A percentile compares a stretch with the other conserved stretches of the same genome.
These are phyloP conservation scores for Diaporthe sp. DNA, from an alignment of 2,329 filamentous ascomycete species.

Conservation along the genomic window DNA sequence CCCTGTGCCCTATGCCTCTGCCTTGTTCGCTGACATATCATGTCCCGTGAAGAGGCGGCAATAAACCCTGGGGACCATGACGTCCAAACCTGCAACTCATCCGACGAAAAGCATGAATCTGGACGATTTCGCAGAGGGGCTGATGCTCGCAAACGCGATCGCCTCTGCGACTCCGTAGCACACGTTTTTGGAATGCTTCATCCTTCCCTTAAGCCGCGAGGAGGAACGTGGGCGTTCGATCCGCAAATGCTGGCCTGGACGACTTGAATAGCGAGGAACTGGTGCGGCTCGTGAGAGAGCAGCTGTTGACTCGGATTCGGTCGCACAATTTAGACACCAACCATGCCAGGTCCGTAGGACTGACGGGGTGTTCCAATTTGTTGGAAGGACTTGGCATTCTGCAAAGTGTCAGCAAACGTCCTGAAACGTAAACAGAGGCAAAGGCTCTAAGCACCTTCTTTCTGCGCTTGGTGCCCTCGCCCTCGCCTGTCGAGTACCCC, in stretches of 20 bases:
- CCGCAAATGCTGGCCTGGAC: constrained; percentile 21
- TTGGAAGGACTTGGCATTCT: constrained; percentile 54
- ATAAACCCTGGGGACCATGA: background rate
- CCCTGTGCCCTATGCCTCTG: background rate
- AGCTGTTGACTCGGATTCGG: constrained; percentile 38
- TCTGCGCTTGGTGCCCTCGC: constrained; percentile 71
- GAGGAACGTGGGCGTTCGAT: constrained; percentile 25
- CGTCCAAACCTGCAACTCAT: background rate
- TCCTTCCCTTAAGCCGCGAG: constrained; percentile 37
- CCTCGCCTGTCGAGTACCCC: constrained; percentile 79
- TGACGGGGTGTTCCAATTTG: constrained; percentile 42
- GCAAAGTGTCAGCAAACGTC: constrained; percentile 53
- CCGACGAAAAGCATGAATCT: background rate
- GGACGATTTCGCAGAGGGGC: background rate
- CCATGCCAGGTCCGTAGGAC: constrained; percentile 68
- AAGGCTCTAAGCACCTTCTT: constrained; percentile 67
- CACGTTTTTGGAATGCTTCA: constrained; percentile 34
- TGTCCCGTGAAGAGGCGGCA: background rate
- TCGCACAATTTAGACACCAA: constrained; percentile 58
- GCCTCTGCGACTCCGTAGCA: constrained; percentile 8
- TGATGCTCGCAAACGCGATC: background rate
- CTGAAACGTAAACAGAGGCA: constrained; percentile 39
- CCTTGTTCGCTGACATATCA: background rate
- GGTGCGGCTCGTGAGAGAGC: constrained; percentile 19
- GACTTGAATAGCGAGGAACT: constrained; percentile 28